These are phyloP conservation scores for Simplicillium aogashimaense DNA, from an alignment of 2,329 filamentous ascomycete genomes.

Conservation along the genomic window DNA sequence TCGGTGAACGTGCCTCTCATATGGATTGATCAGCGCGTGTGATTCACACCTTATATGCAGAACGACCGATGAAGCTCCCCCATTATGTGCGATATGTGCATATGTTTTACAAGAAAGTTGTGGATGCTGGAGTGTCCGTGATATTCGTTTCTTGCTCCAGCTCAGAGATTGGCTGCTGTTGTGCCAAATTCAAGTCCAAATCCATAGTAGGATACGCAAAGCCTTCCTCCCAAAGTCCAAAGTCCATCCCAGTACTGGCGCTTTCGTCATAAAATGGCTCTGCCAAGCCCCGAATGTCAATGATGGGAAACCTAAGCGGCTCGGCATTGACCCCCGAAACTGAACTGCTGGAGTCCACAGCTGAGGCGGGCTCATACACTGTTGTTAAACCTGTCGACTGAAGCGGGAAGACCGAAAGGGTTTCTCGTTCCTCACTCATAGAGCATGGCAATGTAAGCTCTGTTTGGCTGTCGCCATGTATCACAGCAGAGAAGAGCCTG, in stretches of 20 bases:
- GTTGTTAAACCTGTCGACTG: no score
- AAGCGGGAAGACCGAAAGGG: no score
- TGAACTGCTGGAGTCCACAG: not conserved
- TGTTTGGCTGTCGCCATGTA: slow-evolving; percentile 9
- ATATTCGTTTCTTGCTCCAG: slow-evolving; percentile 10
- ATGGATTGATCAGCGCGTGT: no score
- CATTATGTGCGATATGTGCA: no score
- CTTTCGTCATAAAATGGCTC: slow-evolving; percentile 18
- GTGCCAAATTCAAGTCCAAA: slow-evolving; percentile 19
- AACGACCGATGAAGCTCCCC: no score
- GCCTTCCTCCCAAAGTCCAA: slow-evolving; percentile 25
- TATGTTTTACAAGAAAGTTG: no score
- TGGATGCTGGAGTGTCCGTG: not conserved
- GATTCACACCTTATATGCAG: no score
- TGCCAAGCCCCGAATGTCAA: slow-evolving; percentile 16
- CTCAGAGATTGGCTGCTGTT: slow-evolving; percentile 10
- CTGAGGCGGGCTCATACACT: no score
- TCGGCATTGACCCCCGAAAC: slow-evolving; percentile 1
- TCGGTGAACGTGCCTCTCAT: no score
- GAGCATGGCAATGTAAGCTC: not conserved
- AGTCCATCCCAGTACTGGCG: slow-evolving; percentile 18
- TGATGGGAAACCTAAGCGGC: slow-evolving; percentile 15
- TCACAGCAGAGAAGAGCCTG: slow-evolving; percentile 15
- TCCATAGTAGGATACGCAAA: slow-evolving; percentile 25
- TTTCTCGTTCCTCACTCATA: no score